These are phyloP conservation scores for Platanthera guangdongensis DNA, from an alignment of 106 monocot species.

Conservation along the genomic window DNA sequence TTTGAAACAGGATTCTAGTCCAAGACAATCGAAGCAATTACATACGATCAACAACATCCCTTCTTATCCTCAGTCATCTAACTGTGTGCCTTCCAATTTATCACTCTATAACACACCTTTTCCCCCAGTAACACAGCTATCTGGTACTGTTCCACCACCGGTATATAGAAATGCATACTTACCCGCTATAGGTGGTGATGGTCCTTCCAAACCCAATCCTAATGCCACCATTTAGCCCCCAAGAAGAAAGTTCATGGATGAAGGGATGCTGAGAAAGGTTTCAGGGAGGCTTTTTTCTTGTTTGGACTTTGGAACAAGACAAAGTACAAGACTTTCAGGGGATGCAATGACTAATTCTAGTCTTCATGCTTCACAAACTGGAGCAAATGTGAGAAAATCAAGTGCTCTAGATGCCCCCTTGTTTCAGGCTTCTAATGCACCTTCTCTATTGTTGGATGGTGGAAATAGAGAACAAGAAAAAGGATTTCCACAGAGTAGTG, in stretches of 20 bases:
- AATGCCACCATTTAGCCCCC: conserved; percentile 53
- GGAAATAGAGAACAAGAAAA: conserved; percentile 46
- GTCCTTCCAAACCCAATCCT: conserved; percentile 28
- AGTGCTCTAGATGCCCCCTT: conserved; percentile 46
- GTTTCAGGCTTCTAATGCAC: conserved; percentile 28
- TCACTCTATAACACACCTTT: conserved; percentile 79
- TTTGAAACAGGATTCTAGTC: conserved; percentile 42
- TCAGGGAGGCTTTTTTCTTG: conserved; percentile 80
- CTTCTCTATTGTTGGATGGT: conserved; percentile 48
- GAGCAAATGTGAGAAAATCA: conserved; percentile 55
- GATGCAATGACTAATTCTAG: conserved; percentile 42
- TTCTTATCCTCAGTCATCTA: conserved; percentile 32
- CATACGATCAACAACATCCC: conserved; percentile 37
- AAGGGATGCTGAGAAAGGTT: conserved; percentile 88
- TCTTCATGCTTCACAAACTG: conserved; percentile 43
- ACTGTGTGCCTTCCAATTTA: conserved; percentile 24
- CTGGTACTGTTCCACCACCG: conserved; percentile 72
- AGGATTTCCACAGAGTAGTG: conserved; percentile 23
- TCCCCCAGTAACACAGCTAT: conserved; percentile 61
- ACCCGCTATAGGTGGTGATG: conserved; percentile 45
- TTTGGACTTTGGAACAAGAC: conserved; percentile 62
- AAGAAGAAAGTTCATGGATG: conserved; percentile 82
- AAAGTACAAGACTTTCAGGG: conserved; percentile 75
- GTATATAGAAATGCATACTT: conserved; percentile 58
- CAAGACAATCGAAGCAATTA: conserved; percentile 49